These are phyloP conservation scores for Ceratorhiza oryzae-sativae DNA, from an alignment of 1,284 basidiomycete genomes.

Conservation along the genomic window DNA sequence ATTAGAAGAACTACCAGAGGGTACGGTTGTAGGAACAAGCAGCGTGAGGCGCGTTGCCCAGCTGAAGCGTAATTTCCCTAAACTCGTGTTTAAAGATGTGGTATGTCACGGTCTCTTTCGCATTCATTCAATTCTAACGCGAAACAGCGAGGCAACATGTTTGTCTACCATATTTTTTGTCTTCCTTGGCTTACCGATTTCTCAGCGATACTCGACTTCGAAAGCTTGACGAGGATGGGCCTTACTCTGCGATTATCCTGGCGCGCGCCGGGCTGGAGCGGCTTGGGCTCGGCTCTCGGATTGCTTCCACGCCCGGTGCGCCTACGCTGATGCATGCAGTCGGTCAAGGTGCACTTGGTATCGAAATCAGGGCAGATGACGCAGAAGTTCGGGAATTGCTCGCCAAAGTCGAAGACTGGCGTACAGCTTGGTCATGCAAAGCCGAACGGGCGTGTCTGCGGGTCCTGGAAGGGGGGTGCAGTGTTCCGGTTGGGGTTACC, in stretches of 20 bases:
- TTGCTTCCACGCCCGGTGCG: constrained; percentile 77
- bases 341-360: constrained; percentile 89
- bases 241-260: constrained; percentile 89
- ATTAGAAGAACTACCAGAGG: constrained; percentile 85
- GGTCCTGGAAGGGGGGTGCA: constrained; percentile 94
- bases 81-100: constrained; percentile 86
- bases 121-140: constrained; percentile 27
- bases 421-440: constrained; percentile 74
- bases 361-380: constrained; percentile 86
- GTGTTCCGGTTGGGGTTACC: constrained; percentile 92
- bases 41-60: constrained; percentile 94
- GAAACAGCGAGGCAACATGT: constrained; percentile 80
- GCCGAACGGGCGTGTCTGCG: constrained; percentile 89
- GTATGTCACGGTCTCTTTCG: constrained; percentile 60
- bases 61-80: constrained; percentile 79
- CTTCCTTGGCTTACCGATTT: constrained; percentile 19
- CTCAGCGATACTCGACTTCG: constrained; percentile 83
- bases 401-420: constrained; percentile 72
- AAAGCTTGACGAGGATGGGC: constrained; percentile 90
- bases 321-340: constrained; percentile 89
- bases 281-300: constrained; percentile 75
- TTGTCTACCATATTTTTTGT: constrained; percentile 49
- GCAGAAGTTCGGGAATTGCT: constrained; percentile 67
- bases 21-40: constrained; percentile 92
- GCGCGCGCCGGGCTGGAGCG: constrained; percentile 95